These are phyloP conservation scores for Chaetomiaceae sp. DNA, from an alignment of 2,329 filamentous ascomycete genomes.

Conservation along the genomic window DNA sequence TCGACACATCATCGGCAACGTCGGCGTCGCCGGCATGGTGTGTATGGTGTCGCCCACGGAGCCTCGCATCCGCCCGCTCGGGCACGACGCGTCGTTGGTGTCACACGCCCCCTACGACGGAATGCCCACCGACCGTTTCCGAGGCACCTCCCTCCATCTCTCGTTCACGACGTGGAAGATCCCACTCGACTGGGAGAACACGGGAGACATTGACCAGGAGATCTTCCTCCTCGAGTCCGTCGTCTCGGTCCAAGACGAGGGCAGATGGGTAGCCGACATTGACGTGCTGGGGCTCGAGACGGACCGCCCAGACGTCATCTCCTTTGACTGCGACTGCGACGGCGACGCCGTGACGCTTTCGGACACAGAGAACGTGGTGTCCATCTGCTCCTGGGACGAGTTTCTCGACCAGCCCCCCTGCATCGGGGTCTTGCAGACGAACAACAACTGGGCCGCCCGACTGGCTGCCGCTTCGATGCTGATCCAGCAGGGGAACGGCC, in stretches of 20 bases:
- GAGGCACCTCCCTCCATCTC: slow-evolving; percentile 7
- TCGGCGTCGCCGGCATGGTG: slow-evolving; percentile 2
- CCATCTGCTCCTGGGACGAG: neutral
- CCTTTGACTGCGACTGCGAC: too few relatives aligned
- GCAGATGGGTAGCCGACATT: slow-evolving; percentile 6
- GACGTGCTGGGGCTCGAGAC: too few relatives aligned
- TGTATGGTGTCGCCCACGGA: neutral
- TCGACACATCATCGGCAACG: neutral
- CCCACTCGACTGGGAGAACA: neutral
- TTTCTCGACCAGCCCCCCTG: neutral
- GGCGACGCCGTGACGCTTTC: neutral
- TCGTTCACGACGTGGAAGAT: slow-evolving; percentile 8
- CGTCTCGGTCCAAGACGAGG: slow-evolving; percentile 6
- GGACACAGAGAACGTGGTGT: neutral
- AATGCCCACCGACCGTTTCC: neutral
- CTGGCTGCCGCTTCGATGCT: neutral
- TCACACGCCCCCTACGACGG: slow-evolving; percentile 6
- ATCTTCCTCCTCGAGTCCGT: slow-evolving; percentile 4
- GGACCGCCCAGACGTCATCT: too few relatives aligned
- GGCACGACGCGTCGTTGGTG: neutral
- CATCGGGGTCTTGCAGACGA: neutral
- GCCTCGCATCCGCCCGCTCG: neutral
- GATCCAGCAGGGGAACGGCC: neutral
- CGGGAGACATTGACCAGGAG: slow-evolving; percentile 3
- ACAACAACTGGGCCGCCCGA: neutral